Evolutionary conservation across 768 basidiomycete species (phyloP), one percentile per base, ranked within the genome.

Genomic region (Podaxis sp.): DNA sequence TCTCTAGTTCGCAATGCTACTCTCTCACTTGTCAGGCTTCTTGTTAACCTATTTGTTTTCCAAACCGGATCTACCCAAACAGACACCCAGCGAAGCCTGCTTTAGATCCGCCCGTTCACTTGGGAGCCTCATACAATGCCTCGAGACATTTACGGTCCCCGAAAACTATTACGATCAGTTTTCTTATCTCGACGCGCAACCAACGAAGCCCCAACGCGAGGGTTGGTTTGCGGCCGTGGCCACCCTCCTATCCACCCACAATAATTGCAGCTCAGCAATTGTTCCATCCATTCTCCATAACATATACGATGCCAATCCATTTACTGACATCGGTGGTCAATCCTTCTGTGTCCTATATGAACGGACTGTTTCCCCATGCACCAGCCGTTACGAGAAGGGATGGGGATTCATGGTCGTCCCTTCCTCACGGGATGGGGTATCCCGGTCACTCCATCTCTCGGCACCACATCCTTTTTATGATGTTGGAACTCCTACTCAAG

Each of bases 401-500:
- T 79, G 77, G 78, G 78, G 77, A 0, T 62, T 73, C 5, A 63
- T 78, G 15, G 68, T 71, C 13, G 77, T 77, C 8, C 73, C 76
- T 4, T 66, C 71, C 4, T 68, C 70, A 6, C 69, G 56, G 25
- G 52, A 58, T 7, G 65, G 63, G 3, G 67, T 73, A 0, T 60
- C 68, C 25, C 73, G 76, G 12, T 53, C 67, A 55, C 60, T 81
- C 37, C 81, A 83, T 61, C 63, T 83, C 19, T 75, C 80, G 2
- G 81, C 80, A 2, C 81, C 81, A 0, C 82, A 83, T 66, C 82
- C 81, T 0, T 57, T 65, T 3, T 77, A 68, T 65, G 81, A 83
- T 52, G 49, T 70, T 1, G 69, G 69, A 3, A 80, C 79, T 0
- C 71, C 76, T 2, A 65, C 73, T 40, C 80, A 82, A 66, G 80